These are phyloP conservation scores for Pseudocercospora macadamiae DNA, from an alignment of 2,329 filamentous ascomycete genomes.

Conservation along the genomic window DNA sequence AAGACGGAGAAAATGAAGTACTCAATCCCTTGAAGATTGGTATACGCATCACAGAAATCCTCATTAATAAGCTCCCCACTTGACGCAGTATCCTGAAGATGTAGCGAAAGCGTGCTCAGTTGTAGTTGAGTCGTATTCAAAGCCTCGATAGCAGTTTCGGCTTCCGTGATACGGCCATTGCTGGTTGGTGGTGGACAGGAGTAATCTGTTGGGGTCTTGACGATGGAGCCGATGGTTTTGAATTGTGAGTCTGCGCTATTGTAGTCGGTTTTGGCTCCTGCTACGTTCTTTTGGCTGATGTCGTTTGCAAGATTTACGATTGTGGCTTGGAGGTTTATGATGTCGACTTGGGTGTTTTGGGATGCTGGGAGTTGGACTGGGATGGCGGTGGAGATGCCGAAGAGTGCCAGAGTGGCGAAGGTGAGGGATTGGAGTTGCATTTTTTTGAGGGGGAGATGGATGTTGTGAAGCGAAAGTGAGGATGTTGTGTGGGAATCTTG, in stretches of 20 bases:
- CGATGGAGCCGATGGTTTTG: constrained; percentile 5
- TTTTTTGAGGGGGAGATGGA: not conserved
- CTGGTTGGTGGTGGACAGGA: not conserved
- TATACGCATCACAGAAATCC: constrained; percentile 5
- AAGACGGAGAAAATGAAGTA: constrained; percentile 7
- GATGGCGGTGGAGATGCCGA: not conserved
- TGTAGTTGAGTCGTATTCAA: constrained; percentile 3
- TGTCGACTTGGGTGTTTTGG: not conserved
- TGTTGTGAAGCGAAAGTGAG: not conserved
- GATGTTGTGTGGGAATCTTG: not conserved
- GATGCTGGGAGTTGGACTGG: constrained; percentile 6
- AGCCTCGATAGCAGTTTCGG: not conserved
- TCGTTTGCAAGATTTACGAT: constrained; percentile 6
- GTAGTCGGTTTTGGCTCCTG: constrained; percentile 1
- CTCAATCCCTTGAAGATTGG: not conserved
- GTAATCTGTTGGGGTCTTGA: not conserved
- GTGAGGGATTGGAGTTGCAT: not conserved
- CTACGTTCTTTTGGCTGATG: constrained; percentile 4
- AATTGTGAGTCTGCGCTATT: not conserved
- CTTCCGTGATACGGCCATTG: constrained; percentile 2
- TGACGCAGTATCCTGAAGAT: constrained; percentile 4
- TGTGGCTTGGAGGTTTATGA: constrained; percentile 8
- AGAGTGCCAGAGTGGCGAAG: not conserved
- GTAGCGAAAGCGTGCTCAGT: not conserved
- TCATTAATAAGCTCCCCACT: not conserved